Evolutionary conservation across 768 basidiomycete genomes (phyloP), one percentile per base, ranked within the genome.

Genomic region (Rhizopogon salebrosus): DNA sequence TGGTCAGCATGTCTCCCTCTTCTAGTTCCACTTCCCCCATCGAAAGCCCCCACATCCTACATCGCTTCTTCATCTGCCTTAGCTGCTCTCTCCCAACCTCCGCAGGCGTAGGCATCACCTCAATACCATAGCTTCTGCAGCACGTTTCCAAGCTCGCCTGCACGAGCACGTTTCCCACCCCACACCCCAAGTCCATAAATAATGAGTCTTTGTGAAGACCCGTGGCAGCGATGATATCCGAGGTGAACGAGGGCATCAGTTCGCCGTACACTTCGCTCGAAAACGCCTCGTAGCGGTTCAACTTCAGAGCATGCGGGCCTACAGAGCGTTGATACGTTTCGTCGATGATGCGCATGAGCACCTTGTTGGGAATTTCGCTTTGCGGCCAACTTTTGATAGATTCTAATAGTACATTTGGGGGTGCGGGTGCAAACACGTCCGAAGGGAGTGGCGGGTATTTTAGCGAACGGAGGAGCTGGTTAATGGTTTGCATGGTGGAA

Each of bases 301-400:
- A 77, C 52, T 78, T 80, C 49, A 82, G 80, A n/a, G 94, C 82
- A 60, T 89, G 83, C 0, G 97, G 97, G 5, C 95, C 95, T 1
- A 98, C 94, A 16, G 84, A 83, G 24, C 97, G 83, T 63, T 98
- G 92, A 62, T 99, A 98, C 35, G 86, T 89, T 73, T 98, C 93
- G 40, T 94, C 92, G 49, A 89, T 76, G 43, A 95, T 80, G 38
- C 87, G 84, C 72, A 84, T 77, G 53, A 88, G 73, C 2, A 94
- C 79, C 31, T 79, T 76, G 42, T 82, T 74, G 0, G 84, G 87
- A 24, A 94, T 64, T 3, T 81, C 83, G 1, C 61, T 70, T 18
- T 71, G 60, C 0, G 68, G 70, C 85, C 86, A 89, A 0, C 68
- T 60, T 36, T 72, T 67, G 5, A 84, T 72, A 2, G 69, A 65